Evolutionary conservation across 78 protist genomes (phyloP).

Genomic region (Reticulomyxa filosa): DNA sequence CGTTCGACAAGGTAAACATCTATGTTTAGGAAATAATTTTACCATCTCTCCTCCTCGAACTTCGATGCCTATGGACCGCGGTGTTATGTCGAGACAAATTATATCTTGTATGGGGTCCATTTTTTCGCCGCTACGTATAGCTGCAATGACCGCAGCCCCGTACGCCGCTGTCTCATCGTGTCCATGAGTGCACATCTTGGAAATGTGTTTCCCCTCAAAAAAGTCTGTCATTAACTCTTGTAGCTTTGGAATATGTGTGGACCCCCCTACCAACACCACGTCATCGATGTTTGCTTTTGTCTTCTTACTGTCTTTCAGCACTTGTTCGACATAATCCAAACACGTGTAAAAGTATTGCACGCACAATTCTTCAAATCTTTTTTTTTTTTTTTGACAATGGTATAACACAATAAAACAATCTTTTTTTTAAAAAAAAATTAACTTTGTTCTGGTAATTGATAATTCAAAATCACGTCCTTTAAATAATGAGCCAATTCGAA

Average conservation of each 20-base stretch:
- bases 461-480: conserved; percentile 73
- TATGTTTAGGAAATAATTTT: conserved; percentile 77
- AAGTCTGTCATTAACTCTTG: conserved; percentile 55
- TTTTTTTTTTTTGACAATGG: too few species aligned
- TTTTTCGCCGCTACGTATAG: conserved; percentile 57
- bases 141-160: conserved; percentile 99
- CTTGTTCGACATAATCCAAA: conserved; percentile 25
- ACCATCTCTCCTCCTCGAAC: conserved; percentile 96
- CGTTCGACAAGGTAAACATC: conserved; percentile 89
- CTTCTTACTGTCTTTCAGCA: conserved; percentile 52
- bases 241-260: conserved; percentile 76
- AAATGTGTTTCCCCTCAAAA: conserved; percentile 62
- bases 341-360: conserved; percentile 47
- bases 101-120: conserved; percentile 24
- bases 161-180: conserved; percentile 99
- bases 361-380: conserved; percentile 64
- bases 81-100: conserved; percentile 88
- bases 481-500: conserved; percentile 57
- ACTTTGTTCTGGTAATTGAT: conserved; percentile 61
- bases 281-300: conserved; percentile 53
- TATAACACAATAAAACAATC: too few species aligned
- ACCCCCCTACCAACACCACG: conserved; percentile 81
- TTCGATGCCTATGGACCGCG: conserved; percentile 98
- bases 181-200: conserved; percentile 53
- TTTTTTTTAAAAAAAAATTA: too few species aligned